Evolutionary conservation across 2,329 filamentous ascomycete genomes (phyloP), one percentile per base, ranked within the genome.

Genomic region (Myotisia sp.): DNA sequence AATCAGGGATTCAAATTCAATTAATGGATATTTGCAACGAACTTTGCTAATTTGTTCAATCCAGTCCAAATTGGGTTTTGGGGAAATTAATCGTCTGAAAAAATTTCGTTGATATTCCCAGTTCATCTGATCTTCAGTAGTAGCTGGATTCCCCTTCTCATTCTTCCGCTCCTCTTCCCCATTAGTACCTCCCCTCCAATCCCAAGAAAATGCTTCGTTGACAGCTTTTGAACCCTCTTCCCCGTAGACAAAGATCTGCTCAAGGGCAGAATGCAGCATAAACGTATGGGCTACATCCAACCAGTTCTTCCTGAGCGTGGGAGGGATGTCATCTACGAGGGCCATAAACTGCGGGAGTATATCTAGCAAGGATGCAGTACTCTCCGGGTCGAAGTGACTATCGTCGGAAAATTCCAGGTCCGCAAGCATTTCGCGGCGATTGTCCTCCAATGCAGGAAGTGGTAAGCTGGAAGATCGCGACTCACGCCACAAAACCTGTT

Each of bases 221-320:
- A 65, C 51, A 2, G 52, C 40, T 14, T 62, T 55, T 3, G 45
- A 36, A 1, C 53, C 50, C n/a, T 48, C 47, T 3, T 47, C 48
- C 5, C 57, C 59, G 33, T 53, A 58, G 3, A 58, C 42, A 3
- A 60, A 44, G 34, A 62, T 62, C 37, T 67, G 63, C 47, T 71
- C 67, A 3, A 68, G 40, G 6, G 56, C 57, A 22, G 65, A 60
- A 38, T 71, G 65, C 6, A 65, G 44, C 56, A 71, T 65, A 37
- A 66, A 65, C 10, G 59, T 53, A 1, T 54, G 59, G 1, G 60
- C 56, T 6, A 69, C 47, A 14, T 63, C 51, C 43, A 64, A 59
- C 60, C 64, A 68, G 7, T 54, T 48, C 5, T 48, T 42, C 23
- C 55, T 50, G 19, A 51, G 45, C 19, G 50, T 38, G 9, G 43